Evolutionary conservation across 805 yeast genomes (phyloP).

Genomic region (Suhomyces prunicola): DNA sequence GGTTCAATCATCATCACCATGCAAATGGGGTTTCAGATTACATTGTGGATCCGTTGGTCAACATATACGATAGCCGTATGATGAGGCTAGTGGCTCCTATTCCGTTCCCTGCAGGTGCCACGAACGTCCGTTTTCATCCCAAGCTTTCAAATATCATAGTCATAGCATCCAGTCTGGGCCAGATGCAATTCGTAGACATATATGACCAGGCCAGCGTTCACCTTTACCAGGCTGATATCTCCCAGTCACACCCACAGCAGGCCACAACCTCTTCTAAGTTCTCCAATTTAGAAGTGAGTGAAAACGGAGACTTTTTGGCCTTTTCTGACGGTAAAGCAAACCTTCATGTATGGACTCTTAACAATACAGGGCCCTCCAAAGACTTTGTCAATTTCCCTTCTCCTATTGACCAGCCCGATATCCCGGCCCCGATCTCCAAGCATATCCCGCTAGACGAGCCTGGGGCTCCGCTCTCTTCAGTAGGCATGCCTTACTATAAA

Average conservation of each 20-base stretch:
- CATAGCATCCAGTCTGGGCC: constrained; percentile 74
- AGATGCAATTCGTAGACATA: constrained; percentile 80
- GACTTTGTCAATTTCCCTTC: constrained; percentile 38
- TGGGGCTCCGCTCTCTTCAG: constrained; percentile 53
- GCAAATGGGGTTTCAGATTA: constrained; percentile 27
- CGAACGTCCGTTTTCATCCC: constrained; percentile 82
- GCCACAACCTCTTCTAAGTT: constrained; percentile 24
- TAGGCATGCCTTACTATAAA: constrained; percentile 87
- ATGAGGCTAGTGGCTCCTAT: constrained; percentile 73
- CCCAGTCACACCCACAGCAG: constrained; percentile 5
- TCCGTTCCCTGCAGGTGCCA: constrained; percentile 87
- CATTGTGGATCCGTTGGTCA: constrained; percentile 72
- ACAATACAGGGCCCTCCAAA: constrained; percentile 24
- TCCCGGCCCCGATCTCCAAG: constrained; percentile 28
- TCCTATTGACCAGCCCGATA: constrained; percentile 54
- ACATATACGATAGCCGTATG: constrained; percentile 73
- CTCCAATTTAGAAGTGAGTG: constrained; percentile 51
- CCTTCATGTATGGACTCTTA: constrained; percentile 65
- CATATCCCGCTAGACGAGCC: constrained; percentile 35
- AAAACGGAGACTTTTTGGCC: constrained; percentile 74
- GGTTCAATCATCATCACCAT: constrained; percentile 21
- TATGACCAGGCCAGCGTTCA: constrained; percentile 68
- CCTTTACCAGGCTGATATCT: constrained; percentile 63
- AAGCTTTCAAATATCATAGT: constrained; percentile 73
- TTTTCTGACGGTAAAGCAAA: constrained; percentile 63